Base-by-base conservation (phyloP, 495 filamentous ascomycete species). In the Aspergillus affinis region DNA sequence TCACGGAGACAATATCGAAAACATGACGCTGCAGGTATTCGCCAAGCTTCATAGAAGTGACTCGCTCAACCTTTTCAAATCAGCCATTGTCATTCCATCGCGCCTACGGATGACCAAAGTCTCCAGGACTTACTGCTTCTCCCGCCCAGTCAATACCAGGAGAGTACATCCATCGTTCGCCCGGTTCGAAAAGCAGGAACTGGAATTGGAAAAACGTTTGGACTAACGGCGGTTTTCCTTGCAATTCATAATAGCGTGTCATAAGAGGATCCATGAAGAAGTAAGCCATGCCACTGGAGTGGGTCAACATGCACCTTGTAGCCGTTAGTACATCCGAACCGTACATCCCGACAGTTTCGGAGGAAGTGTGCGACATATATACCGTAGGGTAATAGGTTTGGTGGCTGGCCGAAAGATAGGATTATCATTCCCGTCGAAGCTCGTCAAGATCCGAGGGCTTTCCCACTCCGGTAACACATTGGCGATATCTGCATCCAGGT, bases 401-500 rank as follows among this genome's bases (percentile, higher is more conserved):
- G n/a, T n/a, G n/a, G n/a, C n/a, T n/a, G n/a, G n/a, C n/a, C n/a
- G n/a, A n/a, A n/a, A n/a, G n/a, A n/a, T n/a, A n/a, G n/a, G n/a
- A n/a, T n/a, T n/a, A n/a, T n/a, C n/a, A n/a, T n/a, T n/a, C n/a
- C n/a, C n/a, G n/a, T n/a, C n/a, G n/a, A n/a, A n/a, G n/a, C n/a
- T n/a, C n/a, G n/a, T n/a, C n/a, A n/a, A n/a, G n/a, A n/a, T n/a
- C 41, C 3, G 18, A 20, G 30, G 54, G 18, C 3, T 20, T 27
- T 27, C 13, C 36, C 17, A 44, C 29, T 75, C 72, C 0, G 75
- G 72, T 3, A 72, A 55, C 17, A 70, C 32, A 0, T 18, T 9
- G 13, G 66, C 55, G 0, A 78, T 54, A 50, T 77, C 70, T 15
- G 64, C 61, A 45, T 74, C 71, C 5, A 83, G 60, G 7, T 59